These are phyloP conservation scores for Hypoxylon sp. DNA, from an alignment of 2,329 filamentous ascomycete genomes.

Conservation along the genomic window DNA sequence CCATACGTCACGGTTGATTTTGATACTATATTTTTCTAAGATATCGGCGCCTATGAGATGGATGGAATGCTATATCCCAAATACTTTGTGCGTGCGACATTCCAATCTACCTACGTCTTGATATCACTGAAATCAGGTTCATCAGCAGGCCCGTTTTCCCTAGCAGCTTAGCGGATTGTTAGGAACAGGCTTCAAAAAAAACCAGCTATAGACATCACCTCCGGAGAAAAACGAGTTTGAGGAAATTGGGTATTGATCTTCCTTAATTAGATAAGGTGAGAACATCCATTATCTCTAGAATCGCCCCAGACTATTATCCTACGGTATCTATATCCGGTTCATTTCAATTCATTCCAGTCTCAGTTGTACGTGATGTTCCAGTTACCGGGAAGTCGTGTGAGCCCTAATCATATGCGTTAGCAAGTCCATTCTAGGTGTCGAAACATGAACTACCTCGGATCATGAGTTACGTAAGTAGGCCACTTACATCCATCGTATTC, in stretches of 20 bases:
- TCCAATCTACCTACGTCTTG: background rate
- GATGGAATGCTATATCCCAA: background rate
- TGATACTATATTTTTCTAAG: background rate
- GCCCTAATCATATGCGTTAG: constrained; percentile 31
- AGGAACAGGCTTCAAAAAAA: background rate
- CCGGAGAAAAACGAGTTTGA: background rate
- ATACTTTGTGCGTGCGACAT: background rate
- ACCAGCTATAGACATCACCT: background rate
- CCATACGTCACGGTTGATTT: background rate
- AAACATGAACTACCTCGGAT: background rate
- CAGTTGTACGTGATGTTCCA: constrained; percentile 40
- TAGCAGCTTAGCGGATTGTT: background rate
- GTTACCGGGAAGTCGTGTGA: constrained; percentile 38
- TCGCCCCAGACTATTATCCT: background rate
- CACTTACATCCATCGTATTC: constrained; percentile 43
- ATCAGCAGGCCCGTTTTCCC: background rate
- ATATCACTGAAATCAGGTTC: background rate
- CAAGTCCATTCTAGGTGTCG: constrained; percentile 1
- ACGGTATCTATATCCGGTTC: background rate
- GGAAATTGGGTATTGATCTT: background rate
- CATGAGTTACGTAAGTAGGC: background rate
- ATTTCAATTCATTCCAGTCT: background rate
- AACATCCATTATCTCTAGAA: too few relatives aligned
- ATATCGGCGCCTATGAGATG: background rate
- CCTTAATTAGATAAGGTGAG: too few relatives aligned